Conservation (phyloP, 495 filamentous ascomycete species). For the Lineolata rhizophorae region DNA sequence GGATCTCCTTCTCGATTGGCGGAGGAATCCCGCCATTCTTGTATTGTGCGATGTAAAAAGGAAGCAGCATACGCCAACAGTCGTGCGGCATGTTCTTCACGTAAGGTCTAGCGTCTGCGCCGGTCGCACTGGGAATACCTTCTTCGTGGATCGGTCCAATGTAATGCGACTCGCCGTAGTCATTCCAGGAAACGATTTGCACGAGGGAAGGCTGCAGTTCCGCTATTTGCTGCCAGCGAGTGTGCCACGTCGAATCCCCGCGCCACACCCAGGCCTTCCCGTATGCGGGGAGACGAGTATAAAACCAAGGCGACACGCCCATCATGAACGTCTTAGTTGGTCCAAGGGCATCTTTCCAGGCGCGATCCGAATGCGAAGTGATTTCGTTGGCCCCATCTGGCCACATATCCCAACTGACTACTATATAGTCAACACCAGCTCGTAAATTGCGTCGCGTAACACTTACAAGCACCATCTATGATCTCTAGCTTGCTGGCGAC, state of each 20-base stretch:
- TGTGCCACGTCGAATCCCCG: slow-evolving; percentile 49
- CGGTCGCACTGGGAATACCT: slow-evolving; percentile 21
- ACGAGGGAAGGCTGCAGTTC: slow-evolving; percentile 42
- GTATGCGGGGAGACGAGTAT: slow-evolving; percentile 42
- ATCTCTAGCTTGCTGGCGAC: slow-evolving; percentile 21
- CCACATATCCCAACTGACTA: slow-evolving; percentile 59
- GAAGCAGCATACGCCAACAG: slow-evolving; percentile 31
- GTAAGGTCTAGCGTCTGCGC: slow-evolving; percentile 25
- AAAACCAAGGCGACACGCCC: slow-evolving; percentile 61
- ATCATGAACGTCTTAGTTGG: slow-evolving; percentile 62
- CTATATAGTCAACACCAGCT: slow-evolving; percentile 30
- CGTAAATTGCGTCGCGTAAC: not conserved
- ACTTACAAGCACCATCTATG: no score
- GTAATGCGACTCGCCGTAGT: slow-evolving; percentile 59
- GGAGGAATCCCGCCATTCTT: slow-evolving; percentile 6
- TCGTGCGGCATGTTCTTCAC: slow-evolving; percentile 29
- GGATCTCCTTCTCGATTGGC: slow-evolving; percentile 21
- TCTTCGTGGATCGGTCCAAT: slow-evolving; percentile 32
- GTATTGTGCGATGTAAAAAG: slow-evolving; percentile 32
- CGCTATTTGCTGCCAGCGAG: slow-evolving; percentile 48
- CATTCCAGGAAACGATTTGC: slow-evolving; percentile 43
- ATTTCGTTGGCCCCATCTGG: slow-evolving; percentile 34
- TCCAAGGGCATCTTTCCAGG: slow-evolving; percentile 26
- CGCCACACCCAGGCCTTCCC: slow-evolving; percentile 57
- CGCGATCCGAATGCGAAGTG: slow-evolving; percentile 27